Base-by-base conservation (phyloP, 1,284 basidiomycete species). In the Cutaneotrichosporon sp. region DNA sequence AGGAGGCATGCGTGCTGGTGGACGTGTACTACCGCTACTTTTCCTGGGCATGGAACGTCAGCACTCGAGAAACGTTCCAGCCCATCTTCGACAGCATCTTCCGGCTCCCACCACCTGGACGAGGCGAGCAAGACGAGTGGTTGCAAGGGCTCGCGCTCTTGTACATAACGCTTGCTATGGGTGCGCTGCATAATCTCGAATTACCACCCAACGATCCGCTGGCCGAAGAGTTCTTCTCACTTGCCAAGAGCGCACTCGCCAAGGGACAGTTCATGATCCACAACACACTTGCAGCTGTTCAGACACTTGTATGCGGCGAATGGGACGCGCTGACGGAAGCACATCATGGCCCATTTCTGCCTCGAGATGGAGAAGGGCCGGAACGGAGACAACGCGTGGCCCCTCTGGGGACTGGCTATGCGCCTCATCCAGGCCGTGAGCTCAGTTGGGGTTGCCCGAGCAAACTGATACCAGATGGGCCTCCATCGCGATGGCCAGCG, bases 321-420 rank as follows among this genome's bases (percentile, higher is more conserved):
- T 9, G 34, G 38, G 30, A 21, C 7, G 16, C n/a, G 49, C 63
- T 61, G 46, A 60, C 42, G 14, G 14, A 30, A 70, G 68, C 61
- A 68, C 21, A 66, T 72, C 21, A 71, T 73, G 70, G 71, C 67
- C 2, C 69, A 73, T 56, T 69, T 63, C 42, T 60, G 56, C n/a
- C 56, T 71, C 57, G 69, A 73, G 49, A 73, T 71, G 18, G 75
- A 76, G 40, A 65, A 66, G 40, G 74, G 74, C 0, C 64, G 74
- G 13, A 71, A 71, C 50, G 77, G 76, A 4, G 76, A 78, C 62
- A 66, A 63, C 0, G 70, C 73, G 38, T 78, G 77, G 77, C 73
- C 75, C 1, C 53, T 78, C 10, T 76, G 76, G 73, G 77, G 77
- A 31, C 49, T 77, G 5, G 71, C 72, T 0, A 73, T 73, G 72